Base-by-base conservation (phyloP, 2,329 filamentous ascomycete species). In the Nemania abortiva region DNA sequence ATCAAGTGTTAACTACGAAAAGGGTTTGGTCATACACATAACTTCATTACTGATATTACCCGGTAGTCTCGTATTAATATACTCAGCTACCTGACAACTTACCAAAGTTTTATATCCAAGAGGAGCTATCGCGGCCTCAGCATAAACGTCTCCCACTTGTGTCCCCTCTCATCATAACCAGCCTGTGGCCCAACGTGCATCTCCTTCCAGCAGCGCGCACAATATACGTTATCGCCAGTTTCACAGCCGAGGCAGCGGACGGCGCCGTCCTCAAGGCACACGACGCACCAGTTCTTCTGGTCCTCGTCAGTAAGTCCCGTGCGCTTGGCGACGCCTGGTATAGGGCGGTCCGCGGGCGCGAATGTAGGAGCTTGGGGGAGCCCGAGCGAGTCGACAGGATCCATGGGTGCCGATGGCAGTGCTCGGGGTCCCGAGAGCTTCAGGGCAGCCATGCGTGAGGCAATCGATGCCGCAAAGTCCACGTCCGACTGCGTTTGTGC, bases 261-360 rank as follows among this genome's bases (percentile, higher is more conserved):
- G 2, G 89, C 89, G 0, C 91, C 93, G 76, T 96, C 92, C 67
- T 94, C 92, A 55, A 91, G 89, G 77, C 94, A 97, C 10, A 96
- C 94, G 37, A 90, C 87, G 78, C 94, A 97, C 92, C 93, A 97
- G 0, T 86, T 88, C 50, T 91, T 89, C 70, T 91, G 85, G 74
- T 95, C 92, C 39, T 91, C 90, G 74, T 95, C 91, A 0, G 90
- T 88, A 76, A 86, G 89, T 56, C 81, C 82, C 2, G 78, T 80
- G 50, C 77, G 79, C 61, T 79, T 81, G 18, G 77, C 77, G 5
- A 85, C 77, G 4, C 81, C 79, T n/a, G 79, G 80, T 18, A 79
- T 74, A 2, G 80, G 79, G 7, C 79, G 79, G 45, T 84, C 82
- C 6, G 80, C 79, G 0, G 86, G 87, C n/a, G 76, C 77, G 69